Base-by-base conservation (phyloP, 1,139 yeast species). In the Blastobotrys serpentis region DNA sequence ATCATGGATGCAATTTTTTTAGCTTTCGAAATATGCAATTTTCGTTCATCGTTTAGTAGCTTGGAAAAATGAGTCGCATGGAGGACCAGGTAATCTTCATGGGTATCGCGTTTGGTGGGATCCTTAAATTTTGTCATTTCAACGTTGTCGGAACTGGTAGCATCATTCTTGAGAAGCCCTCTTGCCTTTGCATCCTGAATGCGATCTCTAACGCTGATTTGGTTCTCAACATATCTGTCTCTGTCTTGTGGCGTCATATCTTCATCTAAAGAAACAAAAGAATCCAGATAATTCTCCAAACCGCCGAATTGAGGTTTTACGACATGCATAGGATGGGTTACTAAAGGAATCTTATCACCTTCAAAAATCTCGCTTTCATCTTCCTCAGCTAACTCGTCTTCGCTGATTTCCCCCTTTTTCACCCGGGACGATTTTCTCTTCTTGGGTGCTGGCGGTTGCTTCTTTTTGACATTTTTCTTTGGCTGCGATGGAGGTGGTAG, bases 11-110 rank as follows among this genome's bases (percentile, higher is more conserved):
- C 84, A 13, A 89, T 76, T 57, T 81, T 86, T 59, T 83, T 78
- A 1, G 88, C 82, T 54, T 82, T 74, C n/a, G 83, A 76, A 22
- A 81, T 77, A 57, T 86, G 87, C 23, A 79, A 78, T 52, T 74
- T 79, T 46, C 88, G 76, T 52, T 79, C 76, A 53, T 84, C 92
- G 49, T 78, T 80, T 57, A 88, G 82, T 6, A 87, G 69, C 57
- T 81, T 84, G 4, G 96, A 78, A 60, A 88, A 79, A 42, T 81
- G 75, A 30, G 82, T 65, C 1, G 94, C 96, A 55, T 92, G 98
- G 0, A 82, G 75, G 0, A 87, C 65, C 36, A 94, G 69, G 65
- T 86, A 83, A 59, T 90, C 96, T 42, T 77, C 78, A 60, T 79
- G 84, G 0, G 89, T 78, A 10, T 76, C 58, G 42, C 54, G 26